Evolutionary conservation across 352 stramenopile genomes (phyloP).

Genomic region (Aphanomyces euteiches): DNA sequence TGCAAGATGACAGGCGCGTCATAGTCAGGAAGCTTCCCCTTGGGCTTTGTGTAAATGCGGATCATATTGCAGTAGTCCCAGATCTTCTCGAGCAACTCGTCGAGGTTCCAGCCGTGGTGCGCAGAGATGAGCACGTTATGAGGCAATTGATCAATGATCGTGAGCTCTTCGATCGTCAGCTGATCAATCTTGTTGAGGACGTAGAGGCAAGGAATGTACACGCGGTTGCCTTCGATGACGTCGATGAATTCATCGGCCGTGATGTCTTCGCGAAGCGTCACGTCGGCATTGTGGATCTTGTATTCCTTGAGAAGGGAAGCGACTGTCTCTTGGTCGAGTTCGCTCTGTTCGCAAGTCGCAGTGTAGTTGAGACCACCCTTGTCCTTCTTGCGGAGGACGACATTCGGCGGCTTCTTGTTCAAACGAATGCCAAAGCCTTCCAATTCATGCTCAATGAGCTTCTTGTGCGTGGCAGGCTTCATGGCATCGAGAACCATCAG

Average conservation of each 20-base stretch:
- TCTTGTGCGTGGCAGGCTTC: conserved; percentile 98
- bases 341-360: conserved; percentile 86
- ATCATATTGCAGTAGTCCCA: conserved; percentile 99
- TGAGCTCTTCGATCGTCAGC: conserved; percentile 97
- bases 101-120: conserved; percentile 97
- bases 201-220: conserved; percentile 98
- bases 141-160: conserved; percentile 97
- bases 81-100: conserved; percentile 94
- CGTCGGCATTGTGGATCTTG: conserved; percentile 97
- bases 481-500: conserved; percentile 96
- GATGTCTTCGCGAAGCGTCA: conserved; percentile 94
- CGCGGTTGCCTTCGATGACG: conserved; percentile 97
- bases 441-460: conserved; percentile 98
- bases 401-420: conserved; percentile 97
- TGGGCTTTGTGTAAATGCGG: conserved; percentile 98
- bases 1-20: conserved; percentile 97
- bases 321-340: conserved; percentile 94
- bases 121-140: conserved; percentile 98
- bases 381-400: conserved; percentile 96
- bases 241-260: conserved; percentile 99
- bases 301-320: conserved; percentile 97
- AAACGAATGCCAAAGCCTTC: conserved; percentile 98
- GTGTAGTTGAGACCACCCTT: conserved; percentile 97
- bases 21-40: conserved; percentile 94
- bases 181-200: conserved; percentile 99